phyloP scores from a whole-genome alignment of 768 basidiomycete genomes.

The Serendipita sp. region DNA sequence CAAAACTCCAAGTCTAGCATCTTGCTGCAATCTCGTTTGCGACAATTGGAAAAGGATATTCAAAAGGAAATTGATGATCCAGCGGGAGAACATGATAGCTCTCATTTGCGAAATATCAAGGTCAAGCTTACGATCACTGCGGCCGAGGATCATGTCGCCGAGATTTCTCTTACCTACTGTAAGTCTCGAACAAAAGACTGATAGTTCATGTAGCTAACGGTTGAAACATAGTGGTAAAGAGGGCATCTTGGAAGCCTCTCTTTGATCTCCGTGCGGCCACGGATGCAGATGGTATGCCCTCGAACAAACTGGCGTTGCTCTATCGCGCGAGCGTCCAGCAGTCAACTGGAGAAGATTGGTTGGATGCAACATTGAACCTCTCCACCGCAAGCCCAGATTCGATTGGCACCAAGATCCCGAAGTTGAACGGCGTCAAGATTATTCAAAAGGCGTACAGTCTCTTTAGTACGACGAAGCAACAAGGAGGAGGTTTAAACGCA shows the following conservation, averaged over 20 bases:
- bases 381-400: constrained; percentile 1
- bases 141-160: not conserved
- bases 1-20: not conserved
- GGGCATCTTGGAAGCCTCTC: not conserved
- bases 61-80: not conserved
- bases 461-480: no score
- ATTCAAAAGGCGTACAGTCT: not conserved
- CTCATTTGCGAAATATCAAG: constrained; percentile 1
- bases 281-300: not conserved
- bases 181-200: not conserved
- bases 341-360: constrained; percentile 2
- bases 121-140: constrained; percentile 1
- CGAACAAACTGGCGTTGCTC: not conserved
- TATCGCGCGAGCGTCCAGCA: not conserved
- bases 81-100: not conserved
- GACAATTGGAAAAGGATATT: not conserved
- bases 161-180: constrained; percentile 1
- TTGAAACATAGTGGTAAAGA: not conserved
- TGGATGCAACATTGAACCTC: not conserved
- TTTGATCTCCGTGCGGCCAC: not conserved
- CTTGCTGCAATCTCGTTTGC: not conserved
- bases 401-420: not conserved
- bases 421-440: not conserved
- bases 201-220: not conserved
- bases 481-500: no score